Evolutionary conservation across 352 stramenopile genomes (phyloP), one percentile per base, ranked within the genome.

Genomic region (Aphanomyces euteiches): DNA sequence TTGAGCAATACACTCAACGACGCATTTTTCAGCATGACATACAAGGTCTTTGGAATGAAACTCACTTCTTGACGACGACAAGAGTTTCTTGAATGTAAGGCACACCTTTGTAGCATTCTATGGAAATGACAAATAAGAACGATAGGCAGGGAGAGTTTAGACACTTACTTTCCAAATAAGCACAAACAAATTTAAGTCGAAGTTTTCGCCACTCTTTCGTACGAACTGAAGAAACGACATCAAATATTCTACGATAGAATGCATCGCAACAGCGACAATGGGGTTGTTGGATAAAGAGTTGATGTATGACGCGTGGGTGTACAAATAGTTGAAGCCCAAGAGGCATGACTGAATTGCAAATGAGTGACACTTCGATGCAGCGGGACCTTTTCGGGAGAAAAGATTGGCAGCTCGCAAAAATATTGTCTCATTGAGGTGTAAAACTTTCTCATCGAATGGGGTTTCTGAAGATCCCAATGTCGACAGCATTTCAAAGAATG

Each of bases 261-360:
- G 13, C 13, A 61, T 7, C 7, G 19, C 13, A 12, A 21, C 28
- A 40, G 19, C 13, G 7, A 21, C n/a, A 10, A 2, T 28, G 7
- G 17, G 6, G 19, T 17, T 61, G 7, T n/a, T 7, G 7, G 13
- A 12, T 40, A 13, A 7, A 39, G 54, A 28, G 3, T 41, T 61
- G 21, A 61, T 40, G 3, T 28, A 61, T 40, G 54, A 19, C 15
- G 54, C 54, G 21, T 61, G 54, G 6, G 54, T 13, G 21, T 40
- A 40, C 21, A 61, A 37, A n/a, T 61, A 61, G 28, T 28, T 45
- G 3, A 28, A 4, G 13, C 54, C 34, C 5, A 37, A 19, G 28
- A 40, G 19, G n/a, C 19, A 61, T 10, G 54, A 61, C 54, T 61
- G 54, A 61, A 3, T 12, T 37, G n/a, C 43, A 37, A 61, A 61